Percentiles rank a stretch among this genome's conserved stretches.
Evolutionary conservation across 805 yeast genomes (phyloP).

Genomic region (Cephaloascus albidus): DNA sequence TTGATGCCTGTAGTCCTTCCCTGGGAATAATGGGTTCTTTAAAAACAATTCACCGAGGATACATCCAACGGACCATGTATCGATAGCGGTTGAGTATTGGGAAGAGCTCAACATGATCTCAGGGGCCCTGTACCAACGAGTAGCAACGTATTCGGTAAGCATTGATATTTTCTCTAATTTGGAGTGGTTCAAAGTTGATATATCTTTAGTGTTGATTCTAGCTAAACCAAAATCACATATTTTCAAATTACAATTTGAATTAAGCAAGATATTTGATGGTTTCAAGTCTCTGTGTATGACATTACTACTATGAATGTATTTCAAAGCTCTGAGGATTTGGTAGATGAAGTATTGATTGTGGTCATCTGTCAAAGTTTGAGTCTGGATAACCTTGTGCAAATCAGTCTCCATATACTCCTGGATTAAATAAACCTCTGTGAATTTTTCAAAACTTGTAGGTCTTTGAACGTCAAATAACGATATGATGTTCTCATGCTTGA

Average conservation of each 20-base stretch:
- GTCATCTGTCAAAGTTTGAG: constrained; percentile 50
- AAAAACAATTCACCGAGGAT: constrained; percentile 61
- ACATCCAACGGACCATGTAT: constrained; percentile 77
- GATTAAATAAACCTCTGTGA: constrained; percentile 64
- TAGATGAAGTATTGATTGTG: constrained; percentile 65
- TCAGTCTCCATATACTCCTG: constrained; percentile 78
- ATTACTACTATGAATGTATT: constrained; percentile 61
- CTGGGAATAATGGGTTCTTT: constrained; percentile 63
- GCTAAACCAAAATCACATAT: constrained; percentile 77
- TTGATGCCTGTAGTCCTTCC: constrained; percentile 66
- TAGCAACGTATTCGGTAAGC: constrained; percentile 76
- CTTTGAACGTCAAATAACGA: constrained; percentile 57
- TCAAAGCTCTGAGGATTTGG: constrained; percentile 62
- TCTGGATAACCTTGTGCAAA: constrained; percentile 49
- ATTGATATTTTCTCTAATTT: constrained; percentile 22
- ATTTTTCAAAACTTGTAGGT: constrained; percentile 47
- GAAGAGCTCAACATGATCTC: constrained; percentile 72
- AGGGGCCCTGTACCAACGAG: constrained; percentile 81
- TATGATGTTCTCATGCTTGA: constrained; percentile 68
- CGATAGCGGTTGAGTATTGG: constrained; percentile 68
- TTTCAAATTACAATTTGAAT: constrained; percentile 64
- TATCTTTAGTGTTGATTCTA: constrained; percentile 37
- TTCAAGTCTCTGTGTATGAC: constrained; percentile 73
- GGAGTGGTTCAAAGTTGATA: constrained; percentile 25
- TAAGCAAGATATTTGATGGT: constrained; percentile 62